These are phyloP conservation scores for Aspergillus bridgeri DNA, from an alignment of 495 filamentous ascomycete species.

Conservation along the genomic window DNA sequence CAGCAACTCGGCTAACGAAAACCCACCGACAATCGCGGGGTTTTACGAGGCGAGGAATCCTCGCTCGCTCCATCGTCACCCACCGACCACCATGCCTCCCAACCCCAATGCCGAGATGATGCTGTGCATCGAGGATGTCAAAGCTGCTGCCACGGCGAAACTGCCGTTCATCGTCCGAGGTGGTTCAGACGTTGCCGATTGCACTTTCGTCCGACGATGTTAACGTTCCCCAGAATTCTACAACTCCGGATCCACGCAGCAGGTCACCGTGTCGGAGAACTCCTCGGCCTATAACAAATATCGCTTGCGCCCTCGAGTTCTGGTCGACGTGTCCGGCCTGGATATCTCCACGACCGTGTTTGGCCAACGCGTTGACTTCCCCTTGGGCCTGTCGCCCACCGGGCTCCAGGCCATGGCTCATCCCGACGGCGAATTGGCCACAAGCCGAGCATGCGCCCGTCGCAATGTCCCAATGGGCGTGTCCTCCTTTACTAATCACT, in stretches of 20 bases:
- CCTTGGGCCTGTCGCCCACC: background rate
- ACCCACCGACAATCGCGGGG: background rate
- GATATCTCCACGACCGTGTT: background rate
- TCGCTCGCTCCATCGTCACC: too few species aligned
- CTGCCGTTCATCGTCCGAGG: background rate
- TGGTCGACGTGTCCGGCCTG: slow-evolving; percentile 1
- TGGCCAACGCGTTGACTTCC: background rate
- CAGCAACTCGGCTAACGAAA: background rate
- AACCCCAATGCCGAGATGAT: background rate
- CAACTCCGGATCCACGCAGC: slow-evolving; percentile 8
- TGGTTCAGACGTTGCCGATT: background rate
- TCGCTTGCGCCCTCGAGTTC: slow-evolving; percentile 7
- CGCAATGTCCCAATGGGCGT: background rate
- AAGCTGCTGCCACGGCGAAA: slow-evolving; percentile 1
- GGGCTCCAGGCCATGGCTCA: background rate
- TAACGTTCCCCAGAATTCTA: slow-evolving; percentile 2
- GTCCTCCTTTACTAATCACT: background rate
- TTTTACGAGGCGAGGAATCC: too few species aligned
- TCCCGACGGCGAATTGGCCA: slow-evolving; percentile 3
- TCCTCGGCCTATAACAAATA: slow-evolving; percentile 8
- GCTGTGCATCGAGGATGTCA: slow-evolving; percentile 12
- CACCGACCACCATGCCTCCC: background rate
- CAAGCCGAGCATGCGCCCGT: background rate
- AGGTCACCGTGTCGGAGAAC: slow-evolving; percentile 11
- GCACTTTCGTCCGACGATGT: background rate